A percentile compares a stretch with the other conserved stretches of the same genome.
phyloP scores from a whole-genome alignment of 257 asterid genomes.

The Cordia subcordata region DNA sequence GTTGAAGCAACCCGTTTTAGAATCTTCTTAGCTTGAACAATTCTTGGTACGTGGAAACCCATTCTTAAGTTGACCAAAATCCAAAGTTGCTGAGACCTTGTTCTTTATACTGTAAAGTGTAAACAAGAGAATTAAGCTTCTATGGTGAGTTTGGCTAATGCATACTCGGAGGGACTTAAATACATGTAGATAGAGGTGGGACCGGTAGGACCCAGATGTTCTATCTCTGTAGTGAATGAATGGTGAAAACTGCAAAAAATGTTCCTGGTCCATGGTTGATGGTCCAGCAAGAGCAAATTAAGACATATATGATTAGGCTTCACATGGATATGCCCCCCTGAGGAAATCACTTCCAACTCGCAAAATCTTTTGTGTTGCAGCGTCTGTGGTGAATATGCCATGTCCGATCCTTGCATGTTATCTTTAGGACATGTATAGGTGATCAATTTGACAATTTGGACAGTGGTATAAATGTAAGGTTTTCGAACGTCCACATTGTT shows the following conservation, averaged over 20 bases:
- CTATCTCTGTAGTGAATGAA: no score
- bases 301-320: neutral
- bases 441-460: no score
- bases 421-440: no score
- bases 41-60: slow-evolving; percentile 21
- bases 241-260: no score
- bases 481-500: no score
- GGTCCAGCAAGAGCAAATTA: neutral
- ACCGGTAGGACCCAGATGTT: no score
- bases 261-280: no score
- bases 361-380: neutral
- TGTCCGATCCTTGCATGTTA: no score
- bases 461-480: no score
- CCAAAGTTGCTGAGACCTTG: neutral
- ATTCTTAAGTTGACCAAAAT: slow-evolving; percentile 2
- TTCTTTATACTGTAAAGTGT: neutral
- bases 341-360: neutral
- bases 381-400: neutral
- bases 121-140: neutral
- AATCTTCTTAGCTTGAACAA: slow-evolving; percentile 15
- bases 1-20: slow-evolving; percentile 14
- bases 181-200: no score
- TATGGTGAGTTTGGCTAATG: neutral
- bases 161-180: neutral
- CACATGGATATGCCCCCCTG: neutral